phyloP scores from a whole-genome alignment of 2,329 filamentous ascomycete genomes.

The Venturia pyrina region DNA sequence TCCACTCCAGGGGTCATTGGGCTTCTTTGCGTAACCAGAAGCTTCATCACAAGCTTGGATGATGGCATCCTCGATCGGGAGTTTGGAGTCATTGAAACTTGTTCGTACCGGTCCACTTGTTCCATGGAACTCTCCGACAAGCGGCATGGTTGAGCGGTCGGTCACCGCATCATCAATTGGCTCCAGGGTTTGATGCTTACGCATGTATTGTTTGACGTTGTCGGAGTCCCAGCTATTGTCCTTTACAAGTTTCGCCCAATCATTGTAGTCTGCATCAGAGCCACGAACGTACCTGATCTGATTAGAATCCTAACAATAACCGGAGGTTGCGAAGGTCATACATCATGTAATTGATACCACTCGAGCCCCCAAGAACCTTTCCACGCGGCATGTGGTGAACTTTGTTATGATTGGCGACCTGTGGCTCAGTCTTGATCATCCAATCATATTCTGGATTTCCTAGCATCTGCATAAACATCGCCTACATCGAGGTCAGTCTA shows the following conservation, averaged over 20 bases:
- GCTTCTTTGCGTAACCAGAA: slow-evolving; percentile 21
- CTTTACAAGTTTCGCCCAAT: slow-evolving; percentile 33
- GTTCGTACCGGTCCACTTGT: slow-evolving; percentile 25
- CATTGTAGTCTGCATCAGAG: slow-evolving; percentile 34
- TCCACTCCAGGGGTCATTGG: slow-evolving; percentile 26
- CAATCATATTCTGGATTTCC: slow-evolving; percentile 10
- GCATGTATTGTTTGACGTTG: slow-evolving; percentile 35
- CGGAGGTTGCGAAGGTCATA: not conserved
- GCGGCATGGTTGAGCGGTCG: slow-evolving; percentile 21
- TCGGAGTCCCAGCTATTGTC: slow-evolving; percentile 37
- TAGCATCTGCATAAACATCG: not conserved
- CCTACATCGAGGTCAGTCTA: not conserved
- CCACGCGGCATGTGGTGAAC: slow-evolving; percentile 1
- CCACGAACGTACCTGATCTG: slow-evolving; percentile 32
- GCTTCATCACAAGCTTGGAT: slow-evolving; percentile 21
- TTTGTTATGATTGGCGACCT: not conserved
- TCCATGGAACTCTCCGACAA: slow-evolving; percentile 25
- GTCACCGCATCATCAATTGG: slow-evolving; percentile 20
- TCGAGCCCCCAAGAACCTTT: not conserved
- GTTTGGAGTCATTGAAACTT: slow-evolving; percentile 25
- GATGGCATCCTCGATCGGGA: slow-evolving; percentile 17
- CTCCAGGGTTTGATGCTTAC: slow-evolving; percentile 29
- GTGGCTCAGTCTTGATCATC: slow-evolving; percentile 3
- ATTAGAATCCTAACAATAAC: not conserved
- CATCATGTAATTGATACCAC: slow-evolving; percentile 11